Evolutionary conservation across 2,329 filamentous ascomycete genomes (phyloP), one percentile per base, ranked within the genome.

Genomic region (Pestalotiopsis sp.): DNA sequence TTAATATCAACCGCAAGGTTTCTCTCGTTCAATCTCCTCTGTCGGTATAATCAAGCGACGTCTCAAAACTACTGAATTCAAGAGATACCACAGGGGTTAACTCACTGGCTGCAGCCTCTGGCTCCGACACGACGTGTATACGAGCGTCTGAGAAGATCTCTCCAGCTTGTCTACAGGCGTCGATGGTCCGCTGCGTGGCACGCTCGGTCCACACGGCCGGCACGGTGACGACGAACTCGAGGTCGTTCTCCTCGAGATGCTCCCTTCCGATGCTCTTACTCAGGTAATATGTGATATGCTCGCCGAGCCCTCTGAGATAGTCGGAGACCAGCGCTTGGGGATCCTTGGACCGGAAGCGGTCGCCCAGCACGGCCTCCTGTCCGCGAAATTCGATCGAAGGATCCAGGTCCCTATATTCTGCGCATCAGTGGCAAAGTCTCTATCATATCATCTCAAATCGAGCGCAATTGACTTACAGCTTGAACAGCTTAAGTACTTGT

Each of bases 121-220:
- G 85, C 69, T 88, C 86, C 1, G 85, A 85, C 38, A 87, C 81
- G 11, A 87, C 78, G 60, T 81, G 78, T 9, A 86, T 84, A 5
- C 80, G 78, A 0, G 75, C 69, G 14, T 74, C 74, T 62, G 75
- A 70, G 2, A 73, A 77, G 3, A 81, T 73, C 9, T 76, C 77
- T 1, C 73, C 72, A 25, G 83, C 79, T 17, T 78, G 79, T 49
- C 81, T 78, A 57, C 81, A 84, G 17, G 85, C 84, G 64, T 81
- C 78, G 60, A 79, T 78, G 1, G 86, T 89, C 45, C 82, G 82
- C 57, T 86, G 80, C 65, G 86, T 88, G 38, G 87, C 86, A 4
- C 79, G 79, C 59, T 88, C 86, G 49, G 83, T 86, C 87, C 87
- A 90, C 7, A 90, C 86, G 4, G 87, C 87, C 0, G 87, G 87